Conservation (phyloP, 768 basidiomycete genomes). For the Rhodotorula toruloides region DNA sequence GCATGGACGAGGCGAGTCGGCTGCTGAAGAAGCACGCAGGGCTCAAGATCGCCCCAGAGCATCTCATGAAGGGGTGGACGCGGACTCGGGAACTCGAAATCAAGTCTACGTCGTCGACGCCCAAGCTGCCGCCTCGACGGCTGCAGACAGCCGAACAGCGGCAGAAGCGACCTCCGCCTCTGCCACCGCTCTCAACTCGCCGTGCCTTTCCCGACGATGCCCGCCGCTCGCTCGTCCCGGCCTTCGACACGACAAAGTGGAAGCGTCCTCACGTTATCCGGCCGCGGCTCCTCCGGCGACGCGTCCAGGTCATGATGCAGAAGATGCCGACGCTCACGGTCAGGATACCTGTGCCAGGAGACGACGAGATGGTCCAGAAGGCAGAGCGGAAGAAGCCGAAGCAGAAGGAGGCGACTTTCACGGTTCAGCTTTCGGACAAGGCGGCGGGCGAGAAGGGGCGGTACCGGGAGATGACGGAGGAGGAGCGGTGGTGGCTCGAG, state of each 20-base stretch:
- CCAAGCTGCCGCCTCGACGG: slow-evolving; percentile 7
- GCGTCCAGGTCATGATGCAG: slow-evolving; percentile 1
- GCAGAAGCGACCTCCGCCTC: background rate
- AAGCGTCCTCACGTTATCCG: slow-evolving; percentile 21
- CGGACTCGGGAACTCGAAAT: slow-evolving; percentile 4
- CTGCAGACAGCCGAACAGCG: slow-evolving; percentile 18
- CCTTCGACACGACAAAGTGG: slow-evolving; percentile 19
- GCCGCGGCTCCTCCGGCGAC: slow-evolving; percentile 9
- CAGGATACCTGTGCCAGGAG: background rate
- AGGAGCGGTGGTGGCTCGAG: slow-evolving; percentile 8
- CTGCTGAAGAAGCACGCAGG: background rate
- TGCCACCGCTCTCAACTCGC: background rate
- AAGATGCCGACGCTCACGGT: slow-evolving; percentile 10
- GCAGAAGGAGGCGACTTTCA: background rate
- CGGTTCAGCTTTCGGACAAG: background rate
- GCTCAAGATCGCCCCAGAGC: background rate
- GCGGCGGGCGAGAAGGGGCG: background rate
- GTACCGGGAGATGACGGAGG: background rate
- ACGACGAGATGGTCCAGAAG: too few relatives aligned
- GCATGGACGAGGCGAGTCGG: background rate
- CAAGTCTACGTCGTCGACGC: background rate
- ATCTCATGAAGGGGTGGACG: background rate
- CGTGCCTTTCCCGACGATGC: background rate
- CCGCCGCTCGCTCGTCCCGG: background rate
- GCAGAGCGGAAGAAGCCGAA: background rate